A percentile compares a stretch with the other conserved stretches of the same genome.
These are phyloP conservation scores for Hymenotorrendiella dingleyae DNA, from an alignment of 2,329 filamentous ascomycete genomes.

Conservation along the genomic window DNA sequence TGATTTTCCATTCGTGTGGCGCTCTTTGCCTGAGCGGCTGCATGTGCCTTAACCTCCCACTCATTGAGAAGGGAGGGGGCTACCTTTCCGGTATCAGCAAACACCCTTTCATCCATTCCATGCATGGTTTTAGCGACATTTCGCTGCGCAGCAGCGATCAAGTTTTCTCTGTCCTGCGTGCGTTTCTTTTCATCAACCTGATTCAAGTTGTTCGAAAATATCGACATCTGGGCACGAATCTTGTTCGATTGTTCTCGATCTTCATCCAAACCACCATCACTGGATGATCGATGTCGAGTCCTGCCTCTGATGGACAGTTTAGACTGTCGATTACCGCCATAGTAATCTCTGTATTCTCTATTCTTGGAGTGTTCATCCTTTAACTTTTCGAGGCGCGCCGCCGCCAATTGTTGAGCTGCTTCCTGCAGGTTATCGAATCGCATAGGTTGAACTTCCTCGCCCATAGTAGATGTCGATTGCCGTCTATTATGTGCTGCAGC, in stretches of 20 bases:
- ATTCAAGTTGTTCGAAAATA: slow-evolving; percentile 62
- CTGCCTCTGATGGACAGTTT: slow-evolving; percentile 49
- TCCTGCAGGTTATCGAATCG: slow-evolving; percentile 67
- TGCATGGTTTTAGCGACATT: slow-evolving; percentile 78
- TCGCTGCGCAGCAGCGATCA: slow-evolving; percentile 74
- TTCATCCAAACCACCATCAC: slow-evolving; percentile 50
- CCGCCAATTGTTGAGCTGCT: slow-evolving; percentile 77
- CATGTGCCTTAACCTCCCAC: slow-evolving; percentile 73
- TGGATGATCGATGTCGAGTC: slow-evolving; percentile 58
- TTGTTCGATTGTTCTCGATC: slow-evolving; percentile 59
- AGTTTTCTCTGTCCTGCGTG: slow-evolving; percentile 64
- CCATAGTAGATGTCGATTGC: slow-evolving; percentile 29
- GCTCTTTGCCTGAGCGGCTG: slow-evolving; percentile 60
- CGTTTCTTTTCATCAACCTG: slow-evolving; percentile 70
- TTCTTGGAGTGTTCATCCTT: slow-evolving; percentile 62
- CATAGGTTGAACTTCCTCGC: slow-evolving; percentile 42
- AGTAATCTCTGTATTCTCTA: slow-evolving; percentile 68
- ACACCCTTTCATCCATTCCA: slow-evolving; percentile 76
- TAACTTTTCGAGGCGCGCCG: slow-evolving; percentile 75
- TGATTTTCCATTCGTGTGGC: slow-evolving; percentile 53
- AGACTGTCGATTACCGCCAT: slow-evolving; percentile 51
- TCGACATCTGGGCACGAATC: slow-evolving; percentile 73
- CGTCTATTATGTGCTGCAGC: slow-evolving; percentile 29
- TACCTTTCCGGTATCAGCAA: slow-evolving; percentile 67
- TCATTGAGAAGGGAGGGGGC: slow-evolving; percentile 63